Conservation (phyloP, 306 rosid species). For the Purshia tridentata region DNA sequence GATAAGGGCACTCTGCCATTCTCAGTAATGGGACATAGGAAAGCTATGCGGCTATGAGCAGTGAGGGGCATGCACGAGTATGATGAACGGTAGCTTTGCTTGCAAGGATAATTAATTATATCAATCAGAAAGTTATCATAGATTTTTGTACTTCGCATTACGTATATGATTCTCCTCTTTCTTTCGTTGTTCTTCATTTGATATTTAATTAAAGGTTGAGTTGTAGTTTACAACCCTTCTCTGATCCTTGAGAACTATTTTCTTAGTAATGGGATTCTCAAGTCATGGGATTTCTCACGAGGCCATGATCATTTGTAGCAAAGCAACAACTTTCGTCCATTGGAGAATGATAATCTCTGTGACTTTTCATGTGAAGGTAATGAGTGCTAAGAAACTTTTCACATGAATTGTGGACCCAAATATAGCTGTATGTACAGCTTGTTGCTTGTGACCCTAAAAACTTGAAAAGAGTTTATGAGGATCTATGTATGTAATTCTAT, state of each 20-base stretch:
- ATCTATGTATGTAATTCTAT: too few species aligned
- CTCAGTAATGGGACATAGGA: not conserved
- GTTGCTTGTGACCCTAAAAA: not conserved
- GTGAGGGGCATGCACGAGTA: not conserved
- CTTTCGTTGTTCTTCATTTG: not conserved
- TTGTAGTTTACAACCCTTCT: not conserved
- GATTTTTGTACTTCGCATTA: too few species aligned
- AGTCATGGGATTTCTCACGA: too few species aligned
- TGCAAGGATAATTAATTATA: not conserved
- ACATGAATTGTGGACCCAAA: conserved; percentile 12
- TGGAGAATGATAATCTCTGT: not conserved
- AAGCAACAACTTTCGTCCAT: not conserved
- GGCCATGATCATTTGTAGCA: not conserved
- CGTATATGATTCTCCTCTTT: not conserved
- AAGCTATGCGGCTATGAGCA: not conserved
- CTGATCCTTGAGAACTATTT: not conserved
- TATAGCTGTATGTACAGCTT: not conserved
- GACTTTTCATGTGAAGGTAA: conserved; percentile 2
- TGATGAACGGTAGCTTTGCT: not conserved
- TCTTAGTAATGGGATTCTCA: conserved; percentile 1
- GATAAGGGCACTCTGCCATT: not conserved
- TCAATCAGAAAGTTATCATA: too few species aligned
- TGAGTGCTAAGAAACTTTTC: not conserved
- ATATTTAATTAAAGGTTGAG: not conserved
- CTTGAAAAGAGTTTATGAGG: too few species aligned